Base-by-base conservation (phyloP, 75 land plant species). In the Picea sitchensis region DNA sequence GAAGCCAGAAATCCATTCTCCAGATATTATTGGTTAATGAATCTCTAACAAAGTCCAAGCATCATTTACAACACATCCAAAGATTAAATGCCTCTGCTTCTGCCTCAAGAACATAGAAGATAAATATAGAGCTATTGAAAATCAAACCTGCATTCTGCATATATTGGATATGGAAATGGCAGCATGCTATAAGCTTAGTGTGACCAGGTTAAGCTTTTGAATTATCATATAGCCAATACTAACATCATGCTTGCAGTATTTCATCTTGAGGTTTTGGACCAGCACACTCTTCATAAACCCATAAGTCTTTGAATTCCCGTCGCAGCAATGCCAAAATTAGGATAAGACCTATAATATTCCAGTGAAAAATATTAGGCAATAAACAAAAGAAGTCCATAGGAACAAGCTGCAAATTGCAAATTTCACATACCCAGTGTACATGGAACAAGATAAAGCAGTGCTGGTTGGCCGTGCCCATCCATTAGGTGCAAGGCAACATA, bases 401-500 rank as follows among this genome's bases (percentile, higher is more conserved):
- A 5, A 76, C 79, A 61, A 26, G 59, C 15, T 23, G 63, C 26
- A 41, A 67, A 75, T 11, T 32, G 5, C 21, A 12, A 32, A 60
- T 58, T 30, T 38, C 63, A n/a, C 51, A 82, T 92, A 94, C 97
- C 97, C 80, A 94, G 82, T 23, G 97, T 94, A 65, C 97, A 92
- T 21, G 97, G 97, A 75, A 94, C 97, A 72, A 94, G 88, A 80
- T 94, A 94, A 12, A 94, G 82, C 36, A 94, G 84, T 20, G 97
- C 97, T 54, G 97, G 97, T 78, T 94, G 97, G 18, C 97, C 97
- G 58, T 91, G 92, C 14, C 94, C 92, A 81, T 94, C 41, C 97
- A 94, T 94, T 14, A 92, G 80, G 78, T 85, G 85, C 76, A 94
- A 80, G 58, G 84, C 89, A 65, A 90, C 63, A 83, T 94, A 94